Evolutionary conservation across 352 stramenopile species (phyloP).

Genomic region (Globisporangium echinulatum): DNA sequence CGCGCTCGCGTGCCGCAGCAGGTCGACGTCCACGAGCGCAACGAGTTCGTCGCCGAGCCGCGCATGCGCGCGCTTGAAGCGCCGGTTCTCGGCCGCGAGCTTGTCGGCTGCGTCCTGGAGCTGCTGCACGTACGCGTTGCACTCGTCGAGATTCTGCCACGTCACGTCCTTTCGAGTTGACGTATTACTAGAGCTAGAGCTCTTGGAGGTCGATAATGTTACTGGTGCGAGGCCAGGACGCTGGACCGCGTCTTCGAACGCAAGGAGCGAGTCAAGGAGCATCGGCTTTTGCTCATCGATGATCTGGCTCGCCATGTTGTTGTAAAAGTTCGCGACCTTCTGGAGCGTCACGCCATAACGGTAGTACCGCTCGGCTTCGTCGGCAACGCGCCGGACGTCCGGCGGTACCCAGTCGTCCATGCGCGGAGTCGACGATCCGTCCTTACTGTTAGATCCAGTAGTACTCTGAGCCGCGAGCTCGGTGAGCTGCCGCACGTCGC

Average conservation of each 20-base stretch:
- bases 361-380: conserved; percentile 91
- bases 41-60: conserved; percentile 75
- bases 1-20: conserved; percentile 74
- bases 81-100: conserved; percentile 87
- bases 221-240: conserved; percentile 35
- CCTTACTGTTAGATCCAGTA: conserved; percentile 8
- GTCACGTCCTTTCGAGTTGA: conserved; percentile 52
- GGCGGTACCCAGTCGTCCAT: conserved; percentile 59
- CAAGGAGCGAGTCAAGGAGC: conserved; percentile 88
- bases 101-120: conserved; percentile 87
- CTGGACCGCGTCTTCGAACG: conserved; percentile 87
- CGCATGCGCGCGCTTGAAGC: conserved; percentile 86
- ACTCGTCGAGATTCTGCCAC: conserved; percentile 89
- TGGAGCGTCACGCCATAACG: conserved; percentile 93
- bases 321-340: conserved; percentile 96
- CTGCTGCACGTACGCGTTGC: conserved; percentile 89
- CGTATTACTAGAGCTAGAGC: too few species aligned
- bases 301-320: conserved; percentile 93
- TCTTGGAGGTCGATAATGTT: conserved; percentile 7
- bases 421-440: background rate
- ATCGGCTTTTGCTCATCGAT: conserved; percentile 93
- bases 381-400: conserved; percentile 61
- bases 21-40: conserved; percentile 85
- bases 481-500: conserved; percentile 88
- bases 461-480: conserved; percentile 65